Conservation (phyloP, 139 green algal genomes). For the Edaphochlamys debaryana region DNA sequence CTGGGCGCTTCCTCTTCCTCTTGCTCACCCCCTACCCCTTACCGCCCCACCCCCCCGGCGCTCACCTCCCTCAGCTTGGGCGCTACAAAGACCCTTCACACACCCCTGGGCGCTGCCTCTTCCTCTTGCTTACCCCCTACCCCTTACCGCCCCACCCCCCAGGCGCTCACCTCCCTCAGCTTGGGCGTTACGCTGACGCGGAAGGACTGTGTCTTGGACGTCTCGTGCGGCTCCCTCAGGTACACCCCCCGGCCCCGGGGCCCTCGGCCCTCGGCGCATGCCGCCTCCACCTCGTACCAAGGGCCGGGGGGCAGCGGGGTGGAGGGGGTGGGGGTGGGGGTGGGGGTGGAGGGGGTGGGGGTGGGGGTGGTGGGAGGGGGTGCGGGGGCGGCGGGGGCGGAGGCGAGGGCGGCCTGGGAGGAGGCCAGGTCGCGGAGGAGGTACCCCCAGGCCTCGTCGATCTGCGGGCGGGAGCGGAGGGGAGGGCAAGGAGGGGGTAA, state of each 20-base stretch:
- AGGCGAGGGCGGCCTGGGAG: no score
- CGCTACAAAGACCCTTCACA: no score
- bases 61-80: no score
- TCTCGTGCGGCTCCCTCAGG: constrained; percentile 79
- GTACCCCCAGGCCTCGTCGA: constrained; percentile 85
- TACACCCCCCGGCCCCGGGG: constrained; percentile 74
- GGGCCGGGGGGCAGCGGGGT: constrained; percentile 20
- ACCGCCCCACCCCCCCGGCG: no score
- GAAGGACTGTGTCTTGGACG: constrained; percentile 55
- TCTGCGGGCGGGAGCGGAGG: constrained; percentile 68
- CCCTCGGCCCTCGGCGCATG: constrained; percentile 44
- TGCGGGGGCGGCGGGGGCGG: not conserved
- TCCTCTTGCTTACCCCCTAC: no score
- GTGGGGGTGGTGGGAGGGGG: not conserved
- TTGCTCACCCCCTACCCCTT: no score
- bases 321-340: not conserved
- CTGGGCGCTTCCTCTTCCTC: no score
- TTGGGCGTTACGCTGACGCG: constrained; percentile 73
- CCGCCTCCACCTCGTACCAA: constrained; percentile 66
- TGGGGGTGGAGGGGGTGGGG: not conserved
- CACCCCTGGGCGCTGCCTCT: no score
- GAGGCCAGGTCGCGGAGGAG: constrained; percentile 46
- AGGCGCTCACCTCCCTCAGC: constrained; percentile 72
- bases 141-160: no score
- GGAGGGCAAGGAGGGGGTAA: no score